Conservation (phyloP, 2,329 filamentous ascomycete genomes). For the Colletotrichum sp. region DNA sequence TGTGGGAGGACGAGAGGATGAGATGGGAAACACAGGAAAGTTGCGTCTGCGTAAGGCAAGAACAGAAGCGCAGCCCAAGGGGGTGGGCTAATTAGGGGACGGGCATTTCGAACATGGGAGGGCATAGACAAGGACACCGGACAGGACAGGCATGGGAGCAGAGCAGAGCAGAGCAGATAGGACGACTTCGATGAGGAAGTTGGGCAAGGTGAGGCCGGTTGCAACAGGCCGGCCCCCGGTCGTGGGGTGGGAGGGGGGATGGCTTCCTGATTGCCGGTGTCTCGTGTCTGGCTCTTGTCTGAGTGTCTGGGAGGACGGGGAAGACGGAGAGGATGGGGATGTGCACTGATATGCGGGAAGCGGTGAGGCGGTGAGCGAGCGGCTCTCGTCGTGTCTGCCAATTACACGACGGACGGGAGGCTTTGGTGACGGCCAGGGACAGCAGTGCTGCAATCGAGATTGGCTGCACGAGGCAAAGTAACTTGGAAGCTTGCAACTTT, state of each 20-base stretch:
- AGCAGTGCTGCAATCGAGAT: conserved; percentile 18
- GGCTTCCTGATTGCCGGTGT: conserved; percentile 19
- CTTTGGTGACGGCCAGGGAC: not conserved
- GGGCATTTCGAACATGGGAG: not conserved
- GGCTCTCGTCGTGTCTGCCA: conserved; percentile 12
- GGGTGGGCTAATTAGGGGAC: conserved; percentile 13
- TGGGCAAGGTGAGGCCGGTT: conserved; percentile 18
- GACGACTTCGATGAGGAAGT: not conserved
- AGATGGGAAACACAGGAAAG: not conserved
- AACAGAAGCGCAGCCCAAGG: not conserved
- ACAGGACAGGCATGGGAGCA: not conserved
- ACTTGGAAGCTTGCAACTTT: conserved; percentile 3
- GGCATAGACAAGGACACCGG: not conserved
- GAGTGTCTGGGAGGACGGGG: conserved; percentile 13
- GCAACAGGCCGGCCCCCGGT: conserved; percentile 19
- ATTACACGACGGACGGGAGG: conserved; percentile 3
- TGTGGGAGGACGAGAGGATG: not conserved
- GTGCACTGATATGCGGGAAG: conserved; percentile 21
- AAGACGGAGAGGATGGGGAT: conserved; percentile 15
- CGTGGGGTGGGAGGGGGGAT: conserved; percentile 2
- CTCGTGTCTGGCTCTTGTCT: conserved; percentile 17
- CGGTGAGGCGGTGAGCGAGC: conserved; percentile 23
- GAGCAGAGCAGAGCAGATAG: not conserved
- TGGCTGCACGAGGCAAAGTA: not conserved
- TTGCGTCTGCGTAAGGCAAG: not conserved